Base-by-base conservation (phyloP, 495 filamentous ascomycete genomes). In the Lasiosphaeris hirsuta region DNA sequence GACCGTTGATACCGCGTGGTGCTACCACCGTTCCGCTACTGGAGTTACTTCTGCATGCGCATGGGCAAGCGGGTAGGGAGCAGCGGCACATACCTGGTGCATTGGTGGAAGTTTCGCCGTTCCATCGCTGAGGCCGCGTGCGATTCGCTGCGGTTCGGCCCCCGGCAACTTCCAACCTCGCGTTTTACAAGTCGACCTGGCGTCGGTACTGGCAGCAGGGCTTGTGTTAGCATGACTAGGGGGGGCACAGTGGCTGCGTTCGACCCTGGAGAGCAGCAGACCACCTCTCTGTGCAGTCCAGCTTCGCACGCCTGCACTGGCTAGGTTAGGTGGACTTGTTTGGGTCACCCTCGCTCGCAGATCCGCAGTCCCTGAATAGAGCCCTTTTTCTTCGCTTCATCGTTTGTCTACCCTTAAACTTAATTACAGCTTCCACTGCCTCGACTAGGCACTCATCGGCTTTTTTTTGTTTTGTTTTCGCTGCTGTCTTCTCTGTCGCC, bases 341-440 rank as follows among this genome's bases (percentile, higher is more conserved):
- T 30, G 23, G 23, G 23, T 5, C 5, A 30, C 23, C 51, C 34
- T 37, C 34, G 37, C 38, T 40, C 40, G 56, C 56, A 10, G 47
- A 58, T 58, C 47, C 48, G 15, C 15, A 34, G 56, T 51, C 48
- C 56, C 56, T 58, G 56, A 58, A 51, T 46, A 56, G 41, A 56
- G 41, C 37, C 30, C 42, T 17, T 58, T 38, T 51, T 52, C 47
- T 15, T 51, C 35, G n/a, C 41, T 33, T 48, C 55, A 13, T 39
- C 39, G 35, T 37, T 23, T 17, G 14, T 15, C 18, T 57, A 35
- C 45, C 54, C 48, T 56, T 47, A 44, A 34, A 15, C 37, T 37
- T 33, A 37, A 57, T 23, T 35, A 23, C 54, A 57, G n/a, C 34
- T 34, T 35, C 35, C 15, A 34, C 36, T 17, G 9, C n/a, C 15